phyloP scores from a whole-genome alignment of 139 green algal species.

The Coccomyxa sp. region DNA sequence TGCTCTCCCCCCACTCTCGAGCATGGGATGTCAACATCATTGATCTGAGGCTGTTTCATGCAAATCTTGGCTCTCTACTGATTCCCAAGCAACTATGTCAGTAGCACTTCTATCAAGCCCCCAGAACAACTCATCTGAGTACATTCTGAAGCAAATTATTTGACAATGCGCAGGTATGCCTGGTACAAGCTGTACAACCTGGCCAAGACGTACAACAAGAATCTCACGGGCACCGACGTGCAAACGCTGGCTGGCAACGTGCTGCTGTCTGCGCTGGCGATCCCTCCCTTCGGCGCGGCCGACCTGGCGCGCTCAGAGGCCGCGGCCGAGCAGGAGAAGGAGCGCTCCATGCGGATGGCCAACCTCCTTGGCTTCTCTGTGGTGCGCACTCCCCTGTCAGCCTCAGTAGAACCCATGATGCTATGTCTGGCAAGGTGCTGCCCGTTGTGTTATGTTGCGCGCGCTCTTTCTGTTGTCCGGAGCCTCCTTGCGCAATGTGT shows the following conservation, averaged over 20 bases:
- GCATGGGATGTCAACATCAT: no score
- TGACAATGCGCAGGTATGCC: not conserved
- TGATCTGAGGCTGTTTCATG: no score
- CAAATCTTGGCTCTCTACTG: no score
- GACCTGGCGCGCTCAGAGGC: slow-evolving; percentile 35
- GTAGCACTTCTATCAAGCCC: no score
- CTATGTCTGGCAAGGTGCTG: not conserved
- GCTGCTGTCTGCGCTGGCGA: slow-evolving; percentile 84
- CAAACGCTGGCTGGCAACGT: slow-evolving; percentile 79
- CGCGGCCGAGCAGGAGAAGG: slow-evolving; percentile 70
- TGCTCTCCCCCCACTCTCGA: no score
- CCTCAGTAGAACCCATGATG: not conserved
- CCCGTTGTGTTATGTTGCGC: not conserved
- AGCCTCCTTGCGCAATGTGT: no score
- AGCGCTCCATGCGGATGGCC: slow-evolving; percentile 87
- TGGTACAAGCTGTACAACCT: slow-evolving; percentile 89
- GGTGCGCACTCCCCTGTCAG: slow-evolving; percentile 5
- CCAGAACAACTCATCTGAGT: no score
- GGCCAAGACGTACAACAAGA: slow-evolving; percentile 78
- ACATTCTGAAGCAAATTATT: no score
- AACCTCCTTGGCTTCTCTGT: slow-evolving; percentile 87
- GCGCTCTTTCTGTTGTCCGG: no score
- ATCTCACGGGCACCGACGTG: slow-evolving; percentile 68
- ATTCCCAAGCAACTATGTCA: no score
- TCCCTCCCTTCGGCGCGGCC: slow-evolving; percentile 83